Base-by-base conservation (phyloP, 257 asterid species). In the Przewalskia tangutica region DNA sequence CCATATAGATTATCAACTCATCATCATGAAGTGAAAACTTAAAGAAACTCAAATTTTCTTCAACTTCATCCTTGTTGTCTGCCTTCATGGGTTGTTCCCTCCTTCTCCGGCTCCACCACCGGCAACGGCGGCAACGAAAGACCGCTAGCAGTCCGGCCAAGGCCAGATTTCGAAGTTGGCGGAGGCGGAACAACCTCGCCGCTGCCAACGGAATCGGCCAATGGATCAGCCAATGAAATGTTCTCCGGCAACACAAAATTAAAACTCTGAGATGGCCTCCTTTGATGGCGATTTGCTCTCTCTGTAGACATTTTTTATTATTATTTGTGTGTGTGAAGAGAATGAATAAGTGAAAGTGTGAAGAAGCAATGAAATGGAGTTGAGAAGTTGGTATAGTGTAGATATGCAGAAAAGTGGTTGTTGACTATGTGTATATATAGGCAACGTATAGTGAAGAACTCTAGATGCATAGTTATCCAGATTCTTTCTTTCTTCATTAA, bases 251-350 rank as follows among this genome's bases (percentile, higher is more conserved):
- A 27, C 13, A 82, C 88, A 84, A 93, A 93, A 53, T 46, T 46
- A 16, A 87, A 85, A 11, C 94, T 84, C 86, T 92, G 98, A 2
- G 98, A 93, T 12, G 97, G 94, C 48, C 90, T 89, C 83, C 98
- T 90, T 55, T 88, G 92, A 88, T 93, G 98, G 77, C 95, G 98
- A 88, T 82, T 84, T 40, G 84, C 73, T 86, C 91, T 89, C 42
- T 90, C 79, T 6, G 46, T 85, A 23, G 98, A 92, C 98, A 92
- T 91, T 83, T 70, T 83, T 38, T 10, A n/a, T n/a, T 10, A 20
- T 10, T 60, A 7, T 13, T 0, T 54, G 4, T 54, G 3, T 17
- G 12, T 3, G 16, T 82, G 53, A 16, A 9, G 50, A 1, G 70
- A 32, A 40, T n/a, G 56, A n/a, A n/a, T n/a, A n/a, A 64, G 16